A percentile compares a stretch with the other conserved stretches of the same genome.
Evolutionary conservation across 805 yeast genomes (phyloP).

Genomic region (Lipomyces anomalus): DNA sequence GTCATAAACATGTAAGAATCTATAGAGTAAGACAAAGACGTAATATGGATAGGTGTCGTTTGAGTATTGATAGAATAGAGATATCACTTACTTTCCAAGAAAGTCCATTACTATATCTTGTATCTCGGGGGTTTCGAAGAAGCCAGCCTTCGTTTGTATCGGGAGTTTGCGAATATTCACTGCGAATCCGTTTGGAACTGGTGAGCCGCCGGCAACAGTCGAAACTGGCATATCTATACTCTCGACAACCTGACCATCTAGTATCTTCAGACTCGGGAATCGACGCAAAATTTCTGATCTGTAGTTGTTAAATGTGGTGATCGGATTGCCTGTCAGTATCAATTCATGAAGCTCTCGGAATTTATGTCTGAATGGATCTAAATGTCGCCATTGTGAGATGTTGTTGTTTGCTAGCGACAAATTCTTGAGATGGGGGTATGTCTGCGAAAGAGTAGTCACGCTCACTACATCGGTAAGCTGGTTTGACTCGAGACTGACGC

Average conservation of each 20-base stretch:
- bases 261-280: constrained; percentile 74
- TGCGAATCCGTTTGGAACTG: not conserved
- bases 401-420: constrained; percentile 75
- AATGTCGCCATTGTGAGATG: constrained; percentile 49
- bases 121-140: constrained; percentile 72
- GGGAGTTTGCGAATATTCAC: constrained; percentile 30
- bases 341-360: constrained; percentile 69
- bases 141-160: constrained; percentile 49
- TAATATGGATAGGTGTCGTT: not conserved
- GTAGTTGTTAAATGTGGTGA: constrained; percentile 37
- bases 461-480: constrained; percentile 54
- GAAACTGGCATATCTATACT: constrained; percentile 50
- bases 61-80: not conserved
- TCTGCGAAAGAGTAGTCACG: constrained; percentile 58
- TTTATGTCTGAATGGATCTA: constrained; percentile 75
- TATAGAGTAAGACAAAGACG: constrained; percentile 24
- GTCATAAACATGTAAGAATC: constrained; percentile 80
- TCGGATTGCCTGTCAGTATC: constrained; percentile 72
- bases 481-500: constrained; percentile 52
- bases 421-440: constrained; percentile 72
- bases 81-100: constrained; percentile 38
- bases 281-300: constrained; percentile 57
- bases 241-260: constrained; percentile 74
- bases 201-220: constrained; percentile 1
- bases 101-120: constrained; percentile 72